Evolutionary conservation across 192 early-diverging fungal genomes (phyloP), one percentile per base, ranked within the genome.

Genomic region (Physocladia obscura): DNA sequence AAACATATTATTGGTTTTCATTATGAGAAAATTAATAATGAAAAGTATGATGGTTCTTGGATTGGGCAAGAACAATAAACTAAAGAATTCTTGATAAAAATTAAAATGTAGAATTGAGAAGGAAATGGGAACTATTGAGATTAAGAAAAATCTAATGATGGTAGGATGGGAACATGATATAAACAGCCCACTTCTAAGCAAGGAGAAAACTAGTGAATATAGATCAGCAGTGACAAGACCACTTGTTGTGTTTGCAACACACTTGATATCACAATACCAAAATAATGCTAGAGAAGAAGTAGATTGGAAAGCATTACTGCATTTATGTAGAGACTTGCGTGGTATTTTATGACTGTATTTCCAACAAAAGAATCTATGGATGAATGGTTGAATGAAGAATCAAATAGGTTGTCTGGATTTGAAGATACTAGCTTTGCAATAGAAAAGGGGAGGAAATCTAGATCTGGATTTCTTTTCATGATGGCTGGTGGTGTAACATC

Each of bases 401-500:
- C 17, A 29, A 35, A 19, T 29, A 29, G n/a, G 27, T 36, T 36
- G 15, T 19, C 17, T 17, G 34, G 15, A 13, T 75, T 30, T 2
- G 11, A 49, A 13, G 71, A 73, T 70, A 71, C 71, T 1, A 62
- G 68, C 31, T 60, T 48, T 4, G 54, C 40, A 34, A 31, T 58
- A 19, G 70, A 71, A 2, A 54, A 19, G 19, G 62, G 26, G 1
- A 71, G 70, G 2, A 71, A 71, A 37, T 71, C 70, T 1, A 74
- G 44, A 24, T 73, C 68, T n/a, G 71, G 71, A 11, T 37, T 37
- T 30, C 3, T 74, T 13, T 21, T 73, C 24, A 54, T 71, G 34
- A 31, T 73, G 27, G 26, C 1, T 1, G 38, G 38, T 49, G 64
- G 50, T 13, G 57, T 35, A 58, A 31, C 57, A 22, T 34, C 24